Percentiles rank a stretch among this genome's conserved stretches.
phyloP scores from a whole-genome alignment of 345 rosid genomes.

The Excoecaria cochinchinensis region DNA sequence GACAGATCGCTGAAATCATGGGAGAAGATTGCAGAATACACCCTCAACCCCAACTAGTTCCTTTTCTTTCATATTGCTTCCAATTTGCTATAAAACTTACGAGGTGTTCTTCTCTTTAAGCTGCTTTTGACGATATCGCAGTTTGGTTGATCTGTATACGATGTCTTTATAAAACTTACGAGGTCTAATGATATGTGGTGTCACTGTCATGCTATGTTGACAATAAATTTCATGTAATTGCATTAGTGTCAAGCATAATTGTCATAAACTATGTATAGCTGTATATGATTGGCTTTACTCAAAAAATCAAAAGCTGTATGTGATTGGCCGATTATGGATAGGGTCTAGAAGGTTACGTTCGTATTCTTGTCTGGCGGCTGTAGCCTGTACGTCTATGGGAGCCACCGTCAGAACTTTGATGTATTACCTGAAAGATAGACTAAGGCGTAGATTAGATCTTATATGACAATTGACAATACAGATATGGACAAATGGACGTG shows the following conservation, averaged over 20 bases:
- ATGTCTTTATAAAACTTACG: background rate
- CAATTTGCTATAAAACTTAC: background rate
- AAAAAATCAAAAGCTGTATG: background rate
- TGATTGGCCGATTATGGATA: background rate
- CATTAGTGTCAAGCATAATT: background rate
- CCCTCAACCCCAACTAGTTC: slow-evolving; percentile 39
- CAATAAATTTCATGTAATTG: background rate
- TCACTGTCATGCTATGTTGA: background rate
- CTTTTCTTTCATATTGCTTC: background rate
- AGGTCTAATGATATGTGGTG: background rate
- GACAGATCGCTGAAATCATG: slow-evolving; percentile 71
- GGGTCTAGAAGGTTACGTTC: too few relatives aligned
- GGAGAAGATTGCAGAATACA: slow-evolving; percentile 64
- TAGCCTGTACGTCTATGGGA: background rate
- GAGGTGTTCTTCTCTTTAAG: background rate
- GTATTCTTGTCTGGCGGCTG: too few relatives aligned
- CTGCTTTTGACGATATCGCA: slow-evolving; percentile 5
- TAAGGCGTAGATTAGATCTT: background rate
- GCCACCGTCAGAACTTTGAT: background rate
- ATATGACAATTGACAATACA: background rate
- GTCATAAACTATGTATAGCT: background rate
- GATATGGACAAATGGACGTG: background rate
- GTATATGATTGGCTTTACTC: too few relatives aligned
- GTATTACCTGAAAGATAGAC: too few relatives aligned
- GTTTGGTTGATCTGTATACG: background rate